These are phyloP conservation scores for Magnolia officinalis DNA, from an alignment of 164 flowering plant genomes.

Conservation along the genomic window DNA sequence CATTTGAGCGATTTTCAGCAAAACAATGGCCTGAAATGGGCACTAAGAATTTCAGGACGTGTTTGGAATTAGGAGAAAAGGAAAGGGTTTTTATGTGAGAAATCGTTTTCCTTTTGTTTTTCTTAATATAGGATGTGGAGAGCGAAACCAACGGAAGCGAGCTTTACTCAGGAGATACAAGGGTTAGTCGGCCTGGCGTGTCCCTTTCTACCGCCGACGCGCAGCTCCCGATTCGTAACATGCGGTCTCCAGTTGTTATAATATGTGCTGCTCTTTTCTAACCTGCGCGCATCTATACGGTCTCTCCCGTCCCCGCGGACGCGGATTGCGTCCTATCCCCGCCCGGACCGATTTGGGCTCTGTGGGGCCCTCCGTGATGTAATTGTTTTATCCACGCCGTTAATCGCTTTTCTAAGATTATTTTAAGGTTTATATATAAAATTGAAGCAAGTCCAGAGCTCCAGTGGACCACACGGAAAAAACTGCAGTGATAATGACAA, in stretches of 20 bases:
- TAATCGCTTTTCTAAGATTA: too few species aligned
- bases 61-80: background rate
- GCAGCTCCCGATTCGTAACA: background rate
- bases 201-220: conserved; percentile 1
- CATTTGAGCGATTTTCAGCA: background rate
- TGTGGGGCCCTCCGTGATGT: too few species aligned
- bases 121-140: background rate
- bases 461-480: too few species aligned
- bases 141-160: background rate
- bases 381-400: too few species aligned
- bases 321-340: too few species aligned
- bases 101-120: background rate
- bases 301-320: too few species aligned
- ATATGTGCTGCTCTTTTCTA: background rate
- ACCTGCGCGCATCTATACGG: too few species aligned
- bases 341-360: too few species aligned
- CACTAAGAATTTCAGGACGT: background rate
- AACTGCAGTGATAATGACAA: too few species aligned
- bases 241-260: background rate
- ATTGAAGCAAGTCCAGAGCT: too few species aligned
- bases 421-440: too few species aligned
- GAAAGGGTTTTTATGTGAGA: background rate
- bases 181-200: background rate
- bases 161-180: background rate
- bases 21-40: background rate